phyloP scores from a whole-genome alignment of 805 yeast genomes.

The Cyberlindnera maclurae region DNA sequence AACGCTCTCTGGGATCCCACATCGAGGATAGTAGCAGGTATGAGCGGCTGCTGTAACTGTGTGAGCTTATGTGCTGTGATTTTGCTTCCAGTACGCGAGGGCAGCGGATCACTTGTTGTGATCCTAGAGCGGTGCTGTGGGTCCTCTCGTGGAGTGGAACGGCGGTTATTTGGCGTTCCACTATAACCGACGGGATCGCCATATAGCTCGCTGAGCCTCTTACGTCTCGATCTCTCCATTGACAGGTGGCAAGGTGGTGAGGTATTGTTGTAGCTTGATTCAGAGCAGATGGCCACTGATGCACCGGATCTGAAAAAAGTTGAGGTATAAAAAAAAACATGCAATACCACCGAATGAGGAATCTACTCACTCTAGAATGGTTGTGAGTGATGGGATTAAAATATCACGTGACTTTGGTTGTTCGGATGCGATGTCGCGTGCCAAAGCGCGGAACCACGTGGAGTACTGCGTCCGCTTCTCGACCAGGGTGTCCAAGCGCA shows the following conservation, averaged over 20 bases:
- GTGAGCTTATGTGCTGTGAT: background rate
- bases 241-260: background rate
- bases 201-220: conserved; percentile 23
- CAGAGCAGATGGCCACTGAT: background rate
- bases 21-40: conserved; percentile 63
- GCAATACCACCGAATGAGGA: background rate
- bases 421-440: too few relatives aligned
- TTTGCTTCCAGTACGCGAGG: background rate
- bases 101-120: conserved; percentile 1
- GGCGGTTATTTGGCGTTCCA: conserved; percentile 5
- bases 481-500: too few relatives aligned
- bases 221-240: conserved; percentile 26
- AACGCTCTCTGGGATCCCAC: conserved; percentile 71
- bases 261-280: background rate
- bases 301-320: too few relatives aligned
- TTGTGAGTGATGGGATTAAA: too few relatives aligned
- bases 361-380: too few relatives aligned
- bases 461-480: too few relatives aligned
- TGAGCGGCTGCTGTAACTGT: conserved; percentile 30
- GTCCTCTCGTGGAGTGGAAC: background rate
- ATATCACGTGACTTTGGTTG: too few relatives aligned
- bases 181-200: conserved; percentile 14
- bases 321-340: background rate
- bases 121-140: background rate
- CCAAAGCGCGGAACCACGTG: too few relatives aligned